Percentiles rank a stretch among this genome's conserved stretches.
Conservation (phyloP, 495 filamentous ascomycete species). For the Barbatosphaeria neglecta region DNA sequence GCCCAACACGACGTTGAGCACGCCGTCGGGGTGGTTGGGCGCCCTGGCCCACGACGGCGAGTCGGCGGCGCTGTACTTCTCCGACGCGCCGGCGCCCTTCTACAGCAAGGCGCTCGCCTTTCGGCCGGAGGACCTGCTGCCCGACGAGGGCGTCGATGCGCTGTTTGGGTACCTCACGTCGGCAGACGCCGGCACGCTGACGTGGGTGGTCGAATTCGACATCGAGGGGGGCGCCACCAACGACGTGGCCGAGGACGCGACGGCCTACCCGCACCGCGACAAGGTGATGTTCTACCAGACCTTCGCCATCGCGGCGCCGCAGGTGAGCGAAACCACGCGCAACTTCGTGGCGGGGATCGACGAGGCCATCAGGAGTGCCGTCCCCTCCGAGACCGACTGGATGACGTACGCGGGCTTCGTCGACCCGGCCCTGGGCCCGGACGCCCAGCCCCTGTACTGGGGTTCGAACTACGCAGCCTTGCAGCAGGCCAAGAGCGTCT, state of each 20-base stretch:
- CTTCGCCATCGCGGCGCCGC: slow-evolving; percentile 40
- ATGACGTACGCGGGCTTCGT: slow-evolving; percentile 61
- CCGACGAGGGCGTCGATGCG: slow-evolving; percentile 21
- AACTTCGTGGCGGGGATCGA: slow-evolving; percentile 41
- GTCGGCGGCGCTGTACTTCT: slow-evolving; percentile 29
- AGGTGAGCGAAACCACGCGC: slow-evolving; percentile 21
- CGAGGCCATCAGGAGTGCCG: slow-evolving; percentile 14
- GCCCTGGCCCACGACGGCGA: slow-evolving; percentile 38
- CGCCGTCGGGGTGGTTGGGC: slow-evolving; percentile 45
- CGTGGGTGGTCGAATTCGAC: slow-evolving; percentile 48
- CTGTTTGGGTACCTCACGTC: slow-evolving; percentile 42
- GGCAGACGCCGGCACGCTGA: slow-evolving; percentile 29
- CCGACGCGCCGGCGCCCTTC: slow-evolving; percentile 36
- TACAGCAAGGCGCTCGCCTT: slow-evolving; percentile 44
- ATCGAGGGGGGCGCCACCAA: slow-evolving; percentile 43
- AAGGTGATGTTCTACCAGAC: slow-evolving; percentile 48
- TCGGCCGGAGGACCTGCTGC: slow-evolving; percentile 29
- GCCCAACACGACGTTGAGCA: slow-evolving; percentile 12
- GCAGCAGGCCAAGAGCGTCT: slow-evolving; percentile 35
- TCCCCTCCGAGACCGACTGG: slow-evolving; percentile 23
- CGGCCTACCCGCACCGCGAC: slow-evolving; percentile 47
- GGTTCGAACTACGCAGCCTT: slow-evolving; percentile 36
- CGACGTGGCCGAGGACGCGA: slow-evolving; percentile 28
- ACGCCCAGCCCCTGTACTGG: slow-evolving; percentile 47
- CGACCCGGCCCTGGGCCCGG: slow-evolving; percentile 41